Percentiles rank a stretch among this genome's conserved stretches.
Conservation (phyloP, 768 basidiomycete genomes). For the Hemileccinum rubropunctum region DNA sequence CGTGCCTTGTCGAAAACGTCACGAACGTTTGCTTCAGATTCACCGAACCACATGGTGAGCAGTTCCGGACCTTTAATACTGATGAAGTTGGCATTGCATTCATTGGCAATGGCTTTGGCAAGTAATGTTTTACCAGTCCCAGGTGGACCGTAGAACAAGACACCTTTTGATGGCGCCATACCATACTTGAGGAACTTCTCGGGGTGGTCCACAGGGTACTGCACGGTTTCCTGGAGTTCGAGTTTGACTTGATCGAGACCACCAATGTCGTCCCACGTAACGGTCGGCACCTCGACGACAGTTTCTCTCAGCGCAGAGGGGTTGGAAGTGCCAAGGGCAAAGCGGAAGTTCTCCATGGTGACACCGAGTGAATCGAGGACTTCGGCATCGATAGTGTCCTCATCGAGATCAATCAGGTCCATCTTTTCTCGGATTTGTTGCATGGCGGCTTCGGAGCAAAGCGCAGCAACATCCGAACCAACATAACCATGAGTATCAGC, state of each 20-base stretch:
- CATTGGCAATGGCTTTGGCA: slow-evolving; percentile 98
- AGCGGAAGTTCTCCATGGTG: slow-evolving; percentile 99
- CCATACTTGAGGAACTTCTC: slow-evolving; percentile 99
- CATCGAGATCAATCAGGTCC: slow-evolving; percentile 93
- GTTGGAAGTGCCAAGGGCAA: slow-evolving; percentile 95
- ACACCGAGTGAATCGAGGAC: slow-evolving; percentile 98
- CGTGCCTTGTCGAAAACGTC: slow-evolving; percentile 99
- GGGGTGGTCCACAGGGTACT: slow-evolving; percentile 99
- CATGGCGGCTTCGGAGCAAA: slow-evolving; percentile 99
- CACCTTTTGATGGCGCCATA: slow-evolving; percentile 99
- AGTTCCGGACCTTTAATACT: slow-evolving; percentile 99
- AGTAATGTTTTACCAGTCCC: slow-evolving; percentile 99
- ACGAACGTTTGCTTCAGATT: slow-evolving; percentile 99
- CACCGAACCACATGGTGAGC: slow-evolving; percentile 99
- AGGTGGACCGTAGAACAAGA: slow-evolving; percentile 98
- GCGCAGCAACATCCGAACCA: slow-evolving; percentile 94
- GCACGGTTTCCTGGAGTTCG: slow-evolving; percentile 98
- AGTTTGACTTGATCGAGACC: slow-evolving; percentile 99
- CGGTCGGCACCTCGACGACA: slow-evolving; percentile 97
- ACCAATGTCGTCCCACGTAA: slow-evolving; percentile 99
- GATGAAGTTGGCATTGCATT: slow-evolving; percentile 99
- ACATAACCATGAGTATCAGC: slow-evolving; percentile 99
- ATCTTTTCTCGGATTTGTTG: slow-evolving; percentile 99
- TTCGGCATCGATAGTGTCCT: slow-evolving; percentile 99
- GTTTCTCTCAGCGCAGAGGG: slow-evolving; percentile 99